These are phyloP conservation scores for Vigna reflexopilosa DNA, from an alignment of 306 rosid species.

Conservation along the genomic window DNA sequence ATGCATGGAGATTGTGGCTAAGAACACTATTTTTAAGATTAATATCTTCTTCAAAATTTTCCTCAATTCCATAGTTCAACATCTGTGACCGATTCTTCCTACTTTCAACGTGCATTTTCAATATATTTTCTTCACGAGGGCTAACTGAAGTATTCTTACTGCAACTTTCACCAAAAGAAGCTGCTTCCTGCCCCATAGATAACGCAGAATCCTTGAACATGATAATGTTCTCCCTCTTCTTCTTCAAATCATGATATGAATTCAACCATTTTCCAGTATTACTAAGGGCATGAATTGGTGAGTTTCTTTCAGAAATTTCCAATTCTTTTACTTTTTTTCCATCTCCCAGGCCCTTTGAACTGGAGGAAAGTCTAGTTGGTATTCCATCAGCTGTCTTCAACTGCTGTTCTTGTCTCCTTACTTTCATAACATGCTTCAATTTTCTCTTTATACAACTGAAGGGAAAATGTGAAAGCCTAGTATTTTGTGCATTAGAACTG, in stretches of 20 bases:
- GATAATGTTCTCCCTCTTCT: slow-evolving; percentile 40
- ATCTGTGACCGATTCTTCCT: slow-evolving; percentile 42
- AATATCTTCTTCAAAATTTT: slow-evolving; percentile 35
- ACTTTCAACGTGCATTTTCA: slow-evolving; percentile 44
- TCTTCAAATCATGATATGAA: slow-evolving; percentile 44
- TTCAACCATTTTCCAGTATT: slow-evolving; percentile 35
- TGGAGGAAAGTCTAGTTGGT: slow-evolving; percentile 28
- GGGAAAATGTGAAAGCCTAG: slow-evolving; percentile 46
- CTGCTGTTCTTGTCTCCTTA: slow-evolving; percentile 55
- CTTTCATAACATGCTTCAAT: slow-evolving; percentile 58
- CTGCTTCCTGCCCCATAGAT: slow-evolving; percentile 47
- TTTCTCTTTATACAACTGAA: slow-evolving; percentile 61
- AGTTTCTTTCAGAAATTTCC: slow-evolving; percentile 47
- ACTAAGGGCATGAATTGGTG: slow-evolving; percentile 2
- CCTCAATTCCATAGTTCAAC: slow-evolving; percentile 42
- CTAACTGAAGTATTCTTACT: slow-evolving; percentile 28
- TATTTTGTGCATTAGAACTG: slow-evolving; percentile 41
- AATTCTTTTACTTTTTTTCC: slow-evolving; percentile 42
- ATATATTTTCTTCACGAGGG: slow-evolving; percentile 42
- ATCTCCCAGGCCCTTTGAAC: slow-evolving; percentile 46
- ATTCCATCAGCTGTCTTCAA: slow-evolving; percentile 36
- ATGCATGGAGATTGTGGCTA: slow-evolving; percentile 34
- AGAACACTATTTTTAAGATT: slow-evolving; percentile 37
- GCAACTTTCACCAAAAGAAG: slow-evolving; percentile 52
- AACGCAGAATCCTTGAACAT: slow-evolving; percentile 49